Evolutionary conservation across 2,329 filamentous ascomycete species (phyloP).

Genomic region (Hypoxylon sp.): DNA sequence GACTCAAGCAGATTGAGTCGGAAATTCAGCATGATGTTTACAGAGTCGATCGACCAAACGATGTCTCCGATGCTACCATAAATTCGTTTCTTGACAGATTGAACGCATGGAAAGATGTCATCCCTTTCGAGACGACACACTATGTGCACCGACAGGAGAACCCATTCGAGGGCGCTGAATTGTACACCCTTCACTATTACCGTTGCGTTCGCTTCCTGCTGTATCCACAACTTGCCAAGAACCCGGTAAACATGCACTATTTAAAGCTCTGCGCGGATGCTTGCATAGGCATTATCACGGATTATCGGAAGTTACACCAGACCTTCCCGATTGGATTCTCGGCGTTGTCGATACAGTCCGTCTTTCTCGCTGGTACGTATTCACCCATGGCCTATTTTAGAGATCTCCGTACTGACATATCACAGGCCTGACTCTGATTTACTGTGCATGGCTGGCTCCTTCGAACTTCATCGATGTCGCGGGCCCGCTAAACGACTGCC

Average conservation of each 20-base stretch:
- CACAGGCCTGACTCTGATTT: constrained; percentile 51
- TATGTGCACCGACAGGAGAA: constrained; percentile 50
- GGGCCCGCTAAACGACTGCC: constrained; percentile 51
- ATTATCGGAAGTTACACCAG: constrained; percentile 52
- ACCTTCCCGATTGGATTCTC: constrained; percentile 54
- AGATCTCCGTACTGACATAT: constrained; percentile 20
- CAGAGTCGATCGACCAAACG: constrained; percentile 49
- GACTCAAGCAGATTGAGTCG: constrained; percentile 53
- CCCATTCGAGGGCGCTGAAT: constrained; percentile 50
- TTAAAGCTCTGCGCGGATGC: constrained; percentile 50
- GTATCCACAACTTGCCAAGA: constrained; percentile 51
- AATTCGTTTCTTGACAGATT: constrained; percentile 49
- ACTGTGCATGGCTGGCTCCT: constrained; percentile 53
- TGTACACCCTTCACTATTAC: constrained; percentile 54
- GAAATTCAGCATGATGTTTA: constrained; percentile 54
- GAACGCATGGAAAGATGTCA: constrained; percentile 49
- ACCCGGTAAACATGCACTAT: constrained; percentile 51
- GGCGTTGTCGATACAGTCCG: constrained; percentile 53
- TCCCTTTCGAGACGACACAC: constrained; percentile 49
- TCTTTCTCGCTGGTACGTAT: constrained; percentile 52
- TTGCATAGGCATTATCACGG: constrained; percentile 50
- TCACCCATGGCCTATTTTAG: not conserved
- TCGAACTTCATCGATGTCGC: constrained; percentile 47
- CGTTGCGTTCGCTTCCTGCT: constrained; percentile 51
- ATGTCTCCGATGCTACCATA: constrained; percentile 48